These are phyloP conservation scores for Betula pendula DNA, from an alignment of 306 rosid species.

Conservation along the genomic window DNA sequence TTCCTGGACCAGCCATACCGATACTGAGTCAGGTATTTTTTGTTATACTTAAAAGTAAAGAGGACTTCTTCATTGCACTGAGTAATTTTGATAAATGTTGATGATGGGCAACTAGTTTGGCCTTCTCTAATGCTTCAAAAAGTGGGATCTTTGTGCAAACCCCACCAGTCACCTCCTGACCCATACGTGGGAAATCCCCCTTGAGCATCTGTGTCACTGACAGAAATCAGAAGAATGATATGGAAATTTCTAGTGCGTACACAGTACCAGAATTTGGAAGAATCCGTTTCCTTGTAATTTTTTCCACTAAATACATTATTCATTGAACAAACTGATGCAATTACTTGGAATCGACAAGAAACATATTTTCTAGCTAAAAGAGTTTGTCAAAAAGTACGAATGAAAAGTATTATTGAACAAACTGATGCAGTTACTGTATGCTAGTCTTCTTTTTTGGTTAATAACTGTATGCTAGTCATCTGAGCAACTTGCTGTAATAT, in stretches of 20 bases:
- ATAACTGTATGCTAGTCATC: constrained; percentile 1
- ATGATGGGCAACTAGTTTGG: neutral
- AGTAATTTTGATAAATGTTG: neutral
- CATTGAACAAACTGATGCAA: too few species aligned
- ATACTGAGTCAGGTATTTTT: constrained; percentile 80
- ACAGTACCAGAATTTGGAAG: too few species aligned
- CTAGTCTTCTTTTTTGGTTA: too few species aligned
- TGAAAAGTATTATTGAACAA: neutral
- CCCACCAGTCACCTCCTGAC: neutral
- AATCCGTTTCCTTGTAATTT: too few species aligned
- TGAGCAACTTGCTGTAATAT: constrained; percentile 12
- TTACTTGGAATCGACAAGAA: neutral
- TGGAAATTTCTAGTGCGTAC: too few species aligned
- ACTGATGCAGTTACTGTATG: too few species aligned
- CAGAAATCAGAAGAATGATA: neutral
- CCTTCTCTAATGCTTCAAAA: neutral
- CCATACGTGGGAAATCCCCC: neutral
- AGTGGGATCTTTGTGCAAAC: neutral
- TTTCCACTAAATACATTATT: too few species aligned
- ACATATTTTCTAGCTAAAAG: neutral
- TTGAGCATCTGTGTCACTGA: neutral
- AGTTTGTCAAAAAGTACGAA: neutral
- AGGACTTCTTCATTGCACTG: neutral
- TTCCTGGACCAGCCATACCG: constrained; percentile 97
- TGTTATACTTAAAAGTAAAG: neutral